Base-by-base conservation (phyloP, 257 asterid genomes). In the Nicotiana attenuata region DNA sequence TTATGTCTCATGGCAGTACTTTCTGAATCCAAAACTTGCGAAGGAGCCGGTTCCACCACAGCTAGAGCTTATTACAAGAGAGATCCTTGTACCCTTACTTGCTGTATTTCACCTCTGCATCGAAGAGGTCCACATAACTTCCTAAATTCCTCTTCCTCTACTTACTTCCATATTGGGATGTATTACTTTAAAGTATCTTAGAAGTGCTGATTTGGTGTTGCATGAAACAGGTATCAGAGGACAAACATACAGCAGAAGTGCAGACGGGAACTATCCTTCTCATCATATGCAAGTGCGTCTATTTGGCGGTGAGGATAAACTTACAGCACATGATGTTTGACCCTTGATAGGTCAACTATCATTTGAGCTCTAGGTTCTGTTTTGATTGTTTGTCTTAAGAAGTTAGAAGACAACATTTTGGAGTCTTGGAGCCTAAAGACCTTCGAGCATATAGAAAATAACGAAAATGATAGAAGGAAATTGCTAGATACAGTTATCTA, bases 1-100 rank as follows among this genome's bases (percentile, higher is more conserved):
- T 53, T 28, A 52, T 79, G 52, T 82, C 57, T 52, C 55, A 68
- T 57, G 57, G 45, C 90, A 88, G 90, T 88, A 85, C 85, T 85
- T 88, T 80, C 63, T 85, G 78, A 81, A 86, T 61, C 89, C 90
- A 45, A 85, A 82, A 84, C 83, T 88, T 52, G 83, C 80, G 33
- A 88, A 84, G 86, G 90, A 88, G 83, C 90, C 90, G 60, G 90
- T 88, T 63, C 90, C 90, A 75, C 82, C 85, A 24, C 89, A 84
- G 85, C 83, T 88, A 63, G 90, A 88, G 81, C 78, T 88, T 60
- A 88, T 88, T 76, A 78, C 88, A 60, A 78, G 83, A 77, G 90
- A 88, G 83, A 82, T 88, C 56, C 86, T 88, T 64, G 85, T 84
- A n/a, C 89, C 90, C 71, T 86, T 86, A 76, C 82, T 88, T 77